phyloP scores from a whole-genome alignment of 176 grass and related monocot genomes.

The Saccharum spontaneum region DNA sequence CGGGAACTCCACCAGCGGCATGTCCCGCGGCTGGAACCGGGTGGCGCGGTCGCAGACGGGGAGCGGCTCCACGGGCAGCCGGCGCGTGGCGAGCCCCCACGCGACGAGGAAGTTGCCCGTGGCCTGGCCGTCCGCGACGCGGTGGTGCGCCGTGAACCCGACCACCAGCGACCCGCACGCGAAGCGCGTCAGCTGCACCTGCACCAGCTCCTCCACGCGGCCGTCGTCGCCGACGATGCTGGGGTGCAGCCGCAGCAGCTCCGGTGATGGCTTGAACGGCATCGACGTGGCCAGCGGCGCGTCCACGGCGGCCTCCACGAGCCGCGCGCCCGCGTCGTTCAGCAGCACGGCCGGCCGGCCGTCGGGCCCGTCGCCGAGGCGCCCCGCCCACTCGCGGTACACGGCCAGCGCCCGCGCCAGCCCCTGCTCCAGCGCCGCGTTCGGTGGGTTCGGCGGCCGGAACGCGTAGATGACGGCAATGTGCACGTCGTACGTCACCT shows the following conservation, averaged over 20 bases:
- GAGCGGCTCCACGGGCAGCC: slow-evolving; percentile 1
- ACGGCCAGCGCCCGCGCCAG: slow-evolving; percentile 41
- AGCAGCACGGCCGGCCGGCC: slow-evolving; percentile 46
- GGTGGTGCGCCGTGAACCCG: slow-evolving; percentile 46
- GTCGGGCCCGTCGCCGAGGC: slow-evolving; percentile 30
- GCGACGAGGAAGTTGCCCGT: slow-evolving; percentile 55
- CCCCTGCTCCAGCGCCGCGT: slow-evolving; percentile 39
- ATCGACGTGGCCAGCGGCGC: slow-evolving; percentile 29
- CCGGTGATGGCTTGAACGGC: slow-evolving; percentile 48
- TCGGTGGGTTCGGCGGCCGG: slow-evolving; percentile 55
- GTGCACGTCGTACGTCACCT: slow-evolving; percentile 56
- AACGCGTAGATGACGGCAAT: slow-evolving; percentile 79
- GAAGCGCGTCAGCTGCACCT: slow-evolving; percentile 73
- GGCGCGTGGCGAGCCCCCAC: slow-evolving; percentile 54
- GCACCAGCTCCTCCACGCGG: slow-evolving; percentile 42
- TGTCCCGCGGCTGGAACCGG: slow-evolving; percentile 35
- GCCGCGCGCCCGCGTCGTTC: slow-evolving; percentile 46
- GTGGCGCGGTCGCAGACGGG: slow-evolving; percentile 42
- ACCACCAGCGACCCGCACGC: slow-evolving; percentile 57
- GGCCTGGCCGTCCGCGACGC: slow-evolving; percentile 60
- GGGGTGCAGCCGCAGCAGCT: slow-evolving; percentile 50
- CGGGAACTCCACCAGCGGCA: slow-evolving; percentile 41
- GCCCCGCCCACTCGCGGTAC: slow-evolving; percentile 62
- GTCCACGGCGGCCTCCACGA: slow-evolving; percentile 61
- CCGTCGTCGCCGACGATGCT: slow-evolving; percentile 17